These are phyloP conservation scores for Carpinus viminea DNA, from an alignment of 306 rosid genomes.

Conservation along the genomic window DNA sequence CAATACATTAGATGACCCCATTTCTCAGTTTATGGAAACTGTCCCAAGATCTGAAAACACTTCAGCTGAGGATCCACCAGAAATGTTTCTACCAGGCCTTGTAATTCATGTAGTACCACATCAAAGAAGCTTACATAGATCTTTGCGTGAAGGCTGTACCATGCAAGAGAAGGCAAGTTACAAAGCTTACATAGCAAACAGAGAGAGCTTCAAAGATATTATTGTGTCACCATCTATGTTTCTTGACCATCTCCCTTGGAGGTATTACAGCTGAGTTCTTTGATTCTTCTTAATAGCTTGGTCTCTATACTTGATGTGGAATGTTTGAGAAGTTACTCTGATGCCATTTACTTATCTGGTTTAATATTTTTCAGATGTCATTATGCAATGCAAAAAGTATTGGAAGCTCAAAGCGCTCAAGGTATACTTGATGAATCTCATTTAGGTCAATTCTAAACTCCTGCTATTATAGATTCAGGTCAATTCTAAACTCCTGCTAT, in stretches of 20 bases:
- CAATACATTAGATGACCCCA: slow-evolving; percentile 43
- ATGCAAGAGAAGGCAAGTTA: slow-evolving; percentile 36
- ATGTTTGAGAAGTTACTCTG: slow-evolving; percentile 20
- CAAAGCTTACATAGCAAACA: slow-evolving; percentile 68
- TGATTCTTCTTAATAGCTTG: slow-evolving; percentile 10
- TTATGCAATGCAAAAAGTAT: slow-evolving; percentile 51
- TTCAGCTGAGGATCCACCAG: slow-evolving; percentile 55
- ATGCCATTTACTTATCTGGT: slow-evolving; percentile 21
- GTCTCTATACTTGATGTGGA: not conserved
- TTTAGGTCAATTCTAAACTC: not conserved
- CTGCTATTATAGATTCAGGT: not conserved
- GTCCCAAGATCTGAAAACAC: slow-evolving; percentile 53
- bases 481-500: not conserved
- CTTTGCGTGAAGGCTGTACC: slow-evolving; percentile 38
- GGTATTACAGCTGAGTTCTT: slow-evolving; percentile 48
- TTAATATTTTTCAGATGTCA: slow-evolving; percentile 55
- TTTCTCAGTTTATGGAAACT: slow-evolving; percentile 60
- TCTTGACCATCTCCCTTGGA: slow-evolving; percentile 99
- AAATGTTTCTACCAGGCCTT: slow-evolving; percentile 83
- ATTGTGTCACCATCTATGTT: slow-evolving; percentile 86
- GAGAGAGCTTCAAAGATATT: slow-evolving; percentile 81
- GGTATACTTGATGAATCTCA: slow-evolving; percentile 27
- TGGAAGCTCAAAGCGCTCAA: slow-evolving; percentile 39
- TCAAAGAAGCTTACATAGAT: slow-evolving; percentile 34
- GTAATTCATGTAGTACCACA: slow-evolving; percentile 67